These are phyloP conservation scores for Piper longum DNA, from an alignment of 164 flowering plant species.

Conservation along the genomic window DNA sequence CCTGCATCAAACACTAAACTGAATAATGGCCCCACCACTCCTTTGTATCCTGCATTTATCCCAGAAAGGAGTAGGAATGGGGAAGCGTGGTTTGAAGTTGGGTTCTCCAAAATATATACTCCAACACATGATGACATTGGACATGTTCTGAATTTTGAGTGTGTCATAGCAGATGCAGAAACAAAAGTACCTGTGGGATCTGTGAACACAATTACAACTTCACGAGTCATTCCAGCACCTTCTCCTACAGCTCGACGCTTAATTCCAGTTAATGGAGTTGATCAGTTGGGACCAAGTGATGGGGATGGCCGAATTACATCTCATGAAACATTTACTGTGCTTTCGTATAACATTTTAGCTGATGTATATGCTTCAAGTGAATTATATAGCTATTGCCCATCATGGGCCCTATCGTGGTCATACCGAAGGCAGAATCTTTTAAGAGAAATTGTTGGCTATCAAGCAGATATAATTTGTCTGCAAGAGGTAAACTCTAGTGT, in stretches of 20 bases:
- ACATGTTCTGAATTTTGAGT: constrained; percentile 76
- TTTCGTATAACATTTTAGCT: constrained; percentile 84
- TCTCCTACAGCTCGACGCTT: constrained; percentile 74
- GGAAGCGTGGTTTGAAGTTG: constrained; percentile 71
- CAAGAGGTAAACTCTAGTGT: constrained; percentile 59
- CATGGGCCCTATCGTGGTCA: constrained; percentile 97
- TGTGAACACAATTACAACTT: constrained; percentile 38
- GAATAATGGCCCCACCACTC: constrained; percentile 47
- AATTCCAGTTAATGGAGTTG: constrained; percentile 63
- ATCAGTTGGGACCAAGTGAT: constrained; percentile 51
- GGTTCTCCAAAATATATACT: constrained; percentile 76
- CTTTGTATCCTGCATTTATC: constrained; percentile 52
- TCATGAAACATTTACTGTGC: constrained; percentile 71
- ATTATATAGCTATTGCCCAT: constrained; percentile 71
- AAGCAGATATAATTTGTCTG: constrained; percentile 88
- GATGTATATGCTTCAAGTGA: constrained; percentile 66
- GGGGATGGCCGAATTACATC: constrained; percentile 49
- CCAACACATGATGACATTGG: constrained; percentile 93
- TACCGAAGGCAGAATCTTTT: constrained; percentile 85
- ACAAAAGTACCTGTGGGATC: constrained; percentile 52
- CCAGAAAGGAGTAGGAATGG: constrained; percentile 67
- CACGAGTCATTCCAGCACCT: constrained; percentile 92
- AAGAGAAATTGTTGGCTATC: constrained; percentile 88
- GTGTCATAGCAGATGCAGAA: constrained; percentile 69
- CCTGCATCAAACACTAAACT: constrained; percentile 24